These are phyloP conservation scores for Blastobotrys robertii DNA, from an alignment of 805 yeast genomes.

Conservation along the genomic window DNA sequence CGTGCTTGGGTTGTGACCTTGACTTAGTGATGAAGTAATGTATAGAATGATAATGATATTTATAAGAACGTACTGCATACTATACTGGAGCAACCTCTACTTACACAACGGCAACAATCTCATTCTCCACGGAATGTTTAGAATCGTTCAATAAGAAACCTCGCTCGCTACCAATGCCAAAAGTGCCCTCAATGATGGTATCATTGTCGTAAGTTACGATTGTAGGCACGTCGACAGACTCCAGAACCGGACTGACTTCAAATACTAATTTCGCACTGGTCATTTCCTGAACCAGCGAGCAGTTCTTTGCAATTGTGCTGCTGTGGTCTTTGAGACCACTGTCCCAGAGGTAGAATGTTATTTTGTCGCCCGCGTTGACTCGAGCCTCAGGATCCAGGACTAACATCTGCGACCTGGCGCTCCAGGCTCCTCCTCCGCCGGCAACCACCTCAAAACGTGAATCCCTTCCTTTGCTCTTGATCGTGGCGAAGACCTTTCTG, in stretches of 20 bases:
- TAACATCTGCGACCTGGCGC: constrained; percentile 54
- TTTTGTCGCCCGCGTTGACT: constrained; percentile 34
- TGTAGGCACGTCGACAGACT: constrained; percentile 14
- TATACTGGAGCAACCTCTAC: no score
- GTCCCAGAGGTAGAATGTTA: constrained; percentile 31
- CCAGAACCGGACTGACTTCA: constrained; percentile 23
- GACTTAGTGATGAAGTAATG: constrained; percentile 1
- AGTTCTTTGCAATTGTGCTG: not conserved
- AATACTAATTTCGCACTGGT: constrained; percentile 9
- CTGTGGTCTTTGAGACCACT: constrained; percentile 2
- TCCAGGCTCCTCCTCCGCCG: constrained; percentile 77
- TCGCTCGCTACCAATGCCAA: constrained; percentile 25
- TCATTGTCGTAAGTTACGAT: constrained; percentile 11
- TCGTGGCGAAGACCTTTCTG: constrained; percentile 13
- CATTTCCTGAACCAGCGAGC: not conserved
- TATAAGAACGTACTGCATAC: not conserved
- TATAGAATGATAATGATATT: constrained; percentile 1
- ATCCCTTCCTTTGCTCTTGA: constrained; percentile 6
- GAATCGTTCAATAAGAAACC: constrained; percentile 23
- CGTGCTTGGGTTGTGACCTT: constrained; percentile 1
- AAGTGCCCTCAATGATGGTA: constrained; percentile 17
- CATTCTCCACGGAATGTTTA: constrained; percentile 24
- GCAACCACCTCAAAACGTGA: constrained; percentile 48
- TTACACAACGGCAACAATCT: constrained; percentile 11
- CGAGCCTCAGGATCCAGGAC: constrained; percentile 53